These are phyloP conservation scores for Microthyrium microscopicum DNA, from an alignment of 2,329 filamentous ascomycete genomes.

Conservation along the genomic window DNA sequence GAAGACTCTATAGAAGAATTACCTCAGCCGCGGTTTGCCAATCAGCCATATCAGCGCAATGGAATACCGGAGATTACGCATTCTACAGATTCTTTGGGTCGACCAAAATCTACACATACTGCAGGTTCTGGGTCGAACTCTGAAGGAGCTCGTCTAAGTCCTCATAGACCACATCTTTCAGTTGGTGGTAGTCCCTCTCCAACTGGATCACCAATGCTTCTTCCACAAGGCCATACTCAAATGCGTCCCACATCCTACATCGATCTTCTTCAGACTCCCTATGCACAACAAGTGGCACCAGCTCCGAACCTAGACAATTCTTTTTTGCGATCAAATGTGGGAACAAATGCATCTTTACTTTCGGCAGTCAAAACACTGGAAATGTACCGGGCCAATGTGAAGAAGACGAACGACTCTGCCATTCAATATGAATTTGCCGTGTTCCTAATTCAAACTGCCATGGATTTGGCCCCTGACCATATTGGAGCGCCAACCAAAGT, in stretches of 20 bases:
- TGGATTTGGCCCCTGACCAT: constrained; percentile 28
- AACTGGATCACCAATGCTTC: constrained; percentile 22
- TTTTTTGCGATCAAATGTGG: constrained; percentile 60
- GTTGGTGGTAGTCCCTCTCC: constrained; percentile 23
- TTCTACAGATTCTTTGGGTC: too few relatives aligned
- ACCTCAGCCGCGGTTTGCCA: too few relatives aligned
- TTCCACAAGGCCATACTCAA: constrained; percentile 35
- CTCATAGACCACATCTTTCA: constrained; percentile 22
- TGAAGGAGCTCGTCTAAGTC: constrained; percentile 38
- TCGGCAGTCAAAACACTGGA: constrained; percentile 88
- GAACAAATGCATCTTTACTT: constrained; percentile 77
- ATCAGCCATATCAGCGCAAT: too few relatives aligned
- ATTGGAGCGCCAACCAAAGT: constrained; percentile 19
- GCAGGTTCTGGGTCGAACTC: constrained; percentile 49
- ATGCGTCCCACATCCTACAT: constrained; percentile 42
- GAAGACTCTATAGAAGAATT: too few relatives aligned
- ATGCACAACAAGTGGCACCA: constrained; percentile 61
- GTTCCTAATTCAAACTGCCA: constrained; percentile 79
- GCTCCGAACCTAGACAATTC: constrained; percentile 58
- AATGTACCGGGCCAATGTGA: constrained; percentile 94
- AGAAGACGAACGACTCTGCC: constrained; percentile 81
- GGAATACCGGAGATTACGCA: too few relatives aligned
- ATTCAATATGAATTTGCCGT: constrained; percentile 95
- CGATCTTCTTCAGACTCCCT: constrained; percentile 48
- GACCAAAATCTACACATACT: constrained; percentile 65